Conservation (phyloP, 108 stramenopile species). For the Fistulifera pelliculosa region DNA sequence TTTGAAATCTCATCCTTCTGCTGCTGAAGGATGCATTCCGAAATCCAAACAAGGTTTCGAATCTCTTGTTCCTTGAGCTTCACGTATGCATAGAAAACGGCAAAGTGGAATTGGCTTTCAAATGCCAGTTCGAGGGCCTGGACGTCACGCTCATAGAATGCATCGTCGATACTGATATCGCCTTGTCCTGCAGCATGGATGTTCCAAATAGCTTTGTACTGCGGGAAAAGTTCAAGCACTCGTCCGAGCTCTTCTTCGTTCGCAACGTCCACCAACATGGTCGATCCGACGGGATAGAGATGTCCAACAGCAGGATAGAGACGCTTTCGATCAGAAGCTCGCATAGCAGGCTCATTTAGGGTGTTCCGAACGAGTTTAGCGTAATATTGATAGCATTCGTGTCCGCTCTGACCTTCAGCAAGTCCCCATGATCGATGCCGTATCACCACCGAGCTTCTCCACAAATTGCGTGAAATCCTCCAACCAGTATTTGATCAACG, state of each 20-base stretch:
- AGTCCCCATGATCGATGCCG: conserved; percentile 91
- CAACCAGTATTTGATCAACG: conserved; percentile 95
- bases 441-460: conserved; percentile 85
- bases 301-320: conserved; percentile 96
- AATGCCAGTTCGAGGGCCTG: conserved; percentile 94
- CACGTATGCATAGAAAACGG: conserved; percentile 95
- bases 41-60: conserved; percentile 98
- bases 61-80: conserved; percentile 99
- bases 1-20: conserved; percentile 97
- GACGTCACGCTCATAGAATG: conserved; percentile 97
- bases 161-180: conserved; percentile 94
- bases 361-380: conserved; percentile 95
- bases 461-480: conserved; percentile 92
- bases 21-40: conserved; percentile 97
- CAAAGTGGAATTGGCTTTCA: conserved; percentile 98
- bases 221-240: conserved; percentile 85
- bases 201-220: conserved; percentile 90
- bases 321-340: conserved; percentile 87
- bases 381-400: conserved; percentile 98
- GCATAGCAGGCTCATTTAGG: conserved; percentile 91
- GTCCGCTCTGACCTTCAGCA: conserved; percentile 94
- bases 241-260: conserved; percentile 87
- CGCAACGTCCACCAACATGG: conserved; percentile 81
- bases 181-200: conserved; percentile 73
- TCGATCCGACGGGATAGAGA: conserved; percentile 94